phyloP scores from a whole-genome alignment of 2,329 filamentous ascomycete species.

The Beauveria australis region DNA sequence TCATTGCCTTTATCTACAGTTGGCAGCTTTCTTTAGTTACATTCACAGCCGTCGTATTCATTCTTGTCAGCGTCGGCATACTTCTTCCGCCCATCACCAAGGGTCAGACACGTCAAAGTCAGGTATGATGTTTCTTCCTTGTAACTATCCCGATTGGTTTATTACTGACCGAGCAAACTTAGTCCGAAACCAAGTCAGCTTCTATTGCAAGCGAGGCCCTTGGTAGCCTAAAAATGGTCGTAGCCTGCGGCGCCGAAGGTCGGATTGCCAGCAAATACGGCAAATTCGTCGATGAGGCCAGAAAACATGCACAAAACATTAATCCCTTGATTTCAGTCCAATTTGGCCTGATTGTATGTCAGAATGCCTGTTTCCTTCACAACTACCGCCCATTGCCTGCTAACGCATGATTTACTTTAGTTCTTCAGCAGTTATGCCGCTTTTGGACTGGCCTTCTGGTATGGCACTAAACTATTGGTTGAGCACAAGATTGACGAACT shows the following conservation, averaged over 20 bases:
- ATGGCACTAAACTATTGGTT: slow-evolving; percentile 43
- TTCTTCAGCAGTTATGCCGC: slow-evolving; percentile 46
- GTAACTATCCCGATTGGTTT: neutral
- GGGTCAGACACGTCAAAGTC: slow-evolving; percentile 37
- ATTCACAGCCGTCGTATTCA: slow-evolving; percentile 47
- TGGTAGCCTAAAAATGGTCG: slow-evolving; percentile 51
- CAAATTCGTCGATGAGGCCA: slow-evolving; percentile 45
- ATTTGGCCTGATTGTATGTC: slow-evolving; percentile 38
- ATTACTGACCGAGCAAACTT: neutral
- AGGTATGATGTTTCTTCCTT: slow-evolving; percentile 19
- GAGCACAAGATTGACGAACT: slow-evolving; percentile 40
- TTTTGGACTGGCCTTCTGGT: slow-evolving; percentile 56
- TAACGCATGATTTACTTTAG: slow-evolving; percentile 17
- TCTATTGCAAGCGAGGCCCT: slow-evolving; percentile 55
- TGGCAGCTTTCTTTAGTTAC: slow-evolving; percentile 55
- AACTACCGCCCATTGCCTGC: no score
- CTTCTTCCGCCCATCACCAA: slow-evolving; percentile 49
- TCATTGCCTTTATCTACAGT: slow-evolving; percentile 48
- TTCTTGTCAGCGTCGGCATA: slow-evolving; percentile 38
- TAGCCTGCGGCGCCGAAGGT: slow-evolving; percentile 52
- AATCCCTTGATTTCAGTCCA: slow-evolving; percentile 45
- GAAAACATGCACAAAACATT: slow-evolving; percentile 37
- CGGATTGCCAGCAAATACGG: slow-evolving; percentile 45
- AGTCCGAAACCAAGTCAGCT: slow-evolving; percentile 37
- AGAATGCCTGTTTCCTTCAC: neutral